Evolutionary conservation across 805 yeast species (phyloP), one percentile per base, ranked within the genome.

Genomic region (Wickerhamomyces alni): DNA sequence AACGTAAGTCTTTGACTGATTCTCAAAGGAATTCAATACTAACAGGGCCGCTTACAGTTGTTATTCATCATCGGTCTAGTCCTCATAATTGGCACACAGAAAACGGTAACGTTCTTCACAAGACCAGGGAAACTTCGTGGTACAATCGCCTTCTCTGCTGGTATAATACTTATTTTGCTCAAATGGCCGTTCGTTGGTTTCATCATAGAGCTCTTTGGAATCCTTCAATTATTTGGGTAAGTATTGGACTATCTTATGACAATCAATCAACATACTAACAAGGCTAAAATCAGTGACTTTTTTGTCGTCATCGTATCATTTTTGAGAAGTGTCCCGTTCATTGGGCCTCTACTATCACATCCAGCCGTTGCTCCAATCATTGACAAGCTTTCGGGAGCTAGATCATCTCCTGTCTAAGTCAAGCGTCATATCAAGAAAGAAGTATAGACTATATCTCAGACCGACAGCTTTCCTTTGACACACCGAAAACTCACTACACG

Each of bases 121-220:
- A 75, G 96, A 46, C 95, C 94, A 0, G 77, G 78, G 36, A 93
- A 91, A 59, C 69, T 89, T 38, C 76, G 95, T 55, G 97, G 97
- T 3, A 76, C 96, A 1, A 48, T 89, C 12, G 87, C 89, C 50
- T 88, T 93, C 55, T 66, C 66, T 3, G 38, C 76, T 6, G 99
- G 99, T 1, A 79, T 93, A 12, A 38, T 81, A 12, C 63, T 91
- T 48, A 91, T 93, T 39, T 65, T 91, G 41, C 52, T 76, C 51
- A 84, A 83, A 54, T 72, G 82, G 65, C 77, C 97, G 2, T 85
- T 93, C 55, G 52, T 81, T 19, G 99, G 99, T 8, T 91, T 93
- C 55, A 58, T 82, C 2, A 65, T 91, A 30, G 99, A 91, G 60
- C 75, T 82, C 37, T 66, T 89, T 46, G 99, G 99, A n/a, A 87